Evolutionary conservation across 306 rosid genomes (phyloP).

Genomic region (Alnus rubra): DNA sequence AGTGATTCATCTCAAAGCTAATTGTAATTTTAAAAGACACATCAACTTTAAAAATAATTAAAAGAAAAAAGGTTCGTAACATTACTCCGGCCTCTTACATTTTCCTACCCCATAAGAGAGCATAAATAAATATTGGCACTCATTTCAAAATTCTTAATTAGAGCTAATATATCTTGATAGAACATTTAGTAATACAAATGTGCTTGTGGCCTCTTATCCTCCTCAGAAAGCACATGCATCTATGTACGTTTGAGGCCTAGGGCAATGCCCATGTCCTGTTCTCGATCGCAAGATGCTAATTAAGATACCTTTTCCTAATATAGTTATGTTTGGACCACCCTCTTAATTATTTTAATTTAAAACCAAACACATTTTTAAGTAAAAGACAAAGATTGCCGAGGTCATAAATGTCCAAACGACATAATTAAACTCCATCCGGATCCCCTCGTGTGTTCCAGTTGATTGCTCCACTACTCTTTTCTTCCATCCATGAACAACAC

Average conservation of each 20-base stretch:
- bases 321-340: constrained; percentile 32
- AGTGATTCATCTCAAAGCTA: no score
- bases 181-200: no score
- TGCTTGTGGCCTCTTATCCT: background rate
- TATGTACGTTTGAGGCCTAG: background rate
- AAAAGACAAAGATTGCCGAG: constrained; percentile 12
- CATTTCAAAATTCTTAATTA: no score
- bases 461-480: constrained; percentile 11
- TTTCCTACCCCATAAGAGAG: no score
- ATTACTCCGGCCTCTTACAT: no score
- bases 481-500: background rate
- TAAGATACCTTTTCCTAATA: constrained; percentile 24
- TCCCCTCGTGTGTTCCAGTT: constrained; percentile 16
- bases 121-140: no score
- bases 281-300: background rate
- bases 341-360: constrained; percentile 28
- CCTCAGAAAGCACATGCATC: background rate
- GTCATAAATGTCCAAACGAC: constrained; percentile 40
- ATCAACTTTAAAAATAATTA: no score
- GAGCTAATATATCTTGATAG: no score
- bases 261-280: background rate
- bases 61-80: no score
- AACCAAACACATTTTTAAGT: constrained; percentile 21
- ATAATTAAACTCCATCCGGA: background rate
- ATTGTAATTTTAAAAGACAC: no score